Evolutionary conservation across 2,329 filamentous ascomycete species (phyloP).

Genomic region (Sporothrix pseudoabietina): DNA sequence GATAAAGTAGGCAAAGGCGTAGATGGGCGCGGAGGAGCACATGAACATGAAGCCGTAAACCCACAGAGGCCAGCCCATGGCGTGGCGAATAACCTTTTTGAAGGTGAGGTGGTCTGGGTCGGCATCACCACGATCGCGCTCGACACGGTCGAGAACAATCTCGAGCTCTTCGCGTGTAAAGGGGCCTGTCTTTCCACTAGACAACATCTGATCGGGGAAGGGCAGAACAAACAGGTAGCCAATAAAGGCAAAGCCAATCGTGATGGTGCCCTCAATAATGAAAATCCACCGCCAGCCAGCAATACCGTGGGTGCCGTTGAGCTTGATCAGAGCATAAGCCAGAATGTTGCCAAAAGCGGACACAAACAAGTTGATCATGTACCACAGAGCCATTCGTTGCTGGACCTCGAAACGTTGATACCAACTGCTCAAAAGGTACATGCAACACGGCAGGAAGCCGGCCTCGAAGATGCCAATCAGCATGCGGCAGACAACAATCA

Average conservation of each 20-base stretch:
- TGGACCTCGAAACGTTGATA: slow-evolving; percentile 67
- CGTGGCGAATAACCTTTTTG: slow-evolving; percentile 50
- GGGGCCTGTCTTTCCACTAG: neutral
- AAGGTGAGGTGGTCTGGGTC: slow-evolving; percentile 56
- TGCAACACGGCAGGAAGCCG: slow-evolving; percentile 59
- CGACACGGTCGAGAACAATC: neutral
- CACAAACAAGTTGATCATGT: slow-evolving; percentile 40
- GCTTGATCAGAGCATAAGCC: slow-evolving; percentile 40
- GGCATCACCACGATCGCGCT: slow-evolving; percentile 52
- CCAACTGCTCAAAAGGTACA: slow-evolving; percentile 65
- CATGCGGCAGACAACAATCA: slow-evolving; percentile 43
- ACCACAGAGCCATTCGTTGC: slow-evolving; percentile 50
- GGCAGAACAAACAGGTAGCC: neutral
- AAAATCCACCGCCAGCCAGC: slow-evolving; percentile 45
- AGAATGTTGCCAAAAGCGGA: slow-evolving; percentile 40
- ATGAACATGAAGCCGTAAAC: slow-evolving; percentile 62
- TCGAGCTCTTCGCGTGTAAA: neutral
- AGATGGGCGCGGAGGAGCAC: slow-evolving; percentile 69
- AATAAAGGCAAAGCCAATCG: slow-evolving; percentile 1
- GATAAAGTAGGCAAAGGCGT: slow-evolving; percentile 76
- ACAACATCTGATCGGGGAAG: neutral
- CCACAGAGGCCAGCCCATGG: slow-evolving; percentile 61
- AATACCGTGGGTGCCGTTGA: slow-evolving; percentile 49
- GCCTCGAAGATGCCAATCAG: slow-evolving; percentile 57
- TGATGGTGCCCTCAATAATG: neutral